Conservation (phyloP, 169 alveolate genomes). For the Plasmodium sp. region DNA sequence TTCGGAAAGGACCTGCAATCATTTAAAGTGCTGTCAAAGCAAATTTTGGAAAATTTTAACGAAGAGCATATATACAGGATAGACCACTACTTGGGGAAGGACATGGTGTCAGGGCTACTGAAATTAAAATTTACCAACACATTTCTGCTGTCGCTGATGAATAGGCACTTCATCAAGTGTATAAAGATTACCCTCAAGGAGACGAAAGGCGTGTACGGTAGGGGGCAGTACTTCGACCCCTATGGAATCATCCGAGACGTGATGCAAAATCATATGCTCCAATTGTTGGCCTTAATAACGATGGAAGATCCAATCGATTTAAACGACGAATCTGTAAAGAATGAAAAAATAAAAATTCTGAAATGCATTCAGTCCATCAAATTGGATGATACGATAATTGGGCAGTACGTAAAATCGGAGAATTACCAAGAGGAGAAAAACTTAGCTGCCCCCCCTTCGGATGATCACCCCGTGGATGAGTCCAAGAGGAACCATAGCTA, state of each 20-base stretch:
- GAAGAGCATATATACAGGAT: constrained; percentile 80
- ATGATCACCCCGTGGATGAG: constrained; percentile 28
- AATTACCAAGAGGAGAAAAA: constrained; percentile 44
- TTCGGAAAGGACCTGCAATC: constrained; percentile 80
- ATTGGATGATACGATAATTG: constrained; percentile 77
- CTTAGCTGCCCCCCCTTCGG: neutral
- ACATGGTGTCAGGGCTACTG: constrained; percentile 80
- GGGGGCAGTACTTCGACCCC: constrained; percentile 83
- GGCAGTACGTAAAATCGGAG: constrained; percentile 78
- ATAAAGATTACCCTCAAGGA: constrained; percentile 79
- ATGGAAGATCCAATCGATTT: constrained; percentile 82
- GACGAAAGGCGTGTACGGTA: constrained; percentile 75
- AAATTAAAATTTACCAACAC: constrained; percentile 79
- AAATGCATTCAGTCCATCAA: constrained; percentile 79
- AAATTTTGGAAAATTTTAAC: constrained; percentile 72
- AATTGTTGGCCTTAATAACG: constrained; percentile 77
- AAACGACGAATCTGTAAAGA: constrained; percentile 78
- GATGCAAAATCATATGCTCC: constrained; percentile 84
- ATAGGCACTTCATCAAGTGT: constrained; percentile 76
- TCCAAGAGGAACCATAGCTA: constrained; percentile 35
- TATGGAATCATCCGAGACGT: constrained; percentile 84
- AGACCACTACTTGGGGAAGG: constrained; percentile 84
- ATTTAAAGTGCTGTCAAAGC: constrained; percentile 74
- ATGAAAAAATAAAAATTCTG: constrained; percentile 80
- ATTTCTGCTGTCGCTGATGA: constrained; percentile 76